Evolutionary conservation across 371 early-diverging fungal genomes (phyloP).

Genomic region (Apophysomyces trapeziformis): DNA sequence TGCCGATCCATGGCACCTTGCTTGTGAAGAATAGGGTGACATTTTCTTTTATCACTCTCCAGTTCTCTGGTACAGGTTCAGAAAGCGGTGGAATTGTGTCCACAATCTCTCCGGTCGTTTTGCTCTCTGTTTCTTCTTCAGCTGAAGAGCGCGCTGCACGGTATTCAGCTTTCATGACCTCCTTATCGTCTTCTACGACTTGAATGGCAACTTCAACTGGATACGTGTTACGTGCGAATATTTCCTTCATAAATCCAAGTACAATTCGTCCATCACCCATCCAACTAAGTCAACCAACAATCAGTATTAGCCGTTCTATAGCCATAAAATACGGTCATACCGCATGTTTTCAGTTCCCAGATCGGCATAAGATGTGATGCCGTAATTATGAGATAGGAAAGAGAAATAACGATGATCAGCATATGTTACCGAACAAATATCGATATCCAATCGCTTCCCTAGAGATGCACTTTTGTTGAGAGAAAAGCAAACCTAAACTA

Average conservation of each 20-base stretch:
- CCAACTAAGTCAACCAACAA: constrained; percentile 33
- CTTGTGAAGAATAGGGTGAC: constrained; percentile 54
- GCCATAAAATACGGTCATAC: constrained; percentile 8
- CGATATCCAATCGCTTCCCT: constrained; percentile 54
- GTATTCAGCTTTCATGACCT: constrained; percentile 42
- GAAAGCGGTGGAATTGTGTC: constrained; percentile 42
- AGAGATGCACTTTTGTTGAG: neutral
- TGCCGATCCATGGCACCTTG: constrained; percentile 59
- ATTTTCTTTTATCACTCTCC: constrained; percentile 55
- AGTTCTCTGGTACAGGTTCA: constrained; percentile 52
- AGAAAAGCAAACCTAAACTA: neutral
- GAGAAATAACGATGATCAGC: constrained; percentile 57
- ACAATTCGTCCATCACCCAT: constrained; percentile 66
- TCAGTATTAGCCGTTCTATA: too few species aligned
- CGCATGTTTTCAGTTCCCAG: constrained; percentile 64
- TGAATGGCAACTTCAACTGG: constrained; percentile 51
- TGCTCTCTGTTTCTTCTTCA: constrained; percentile 4
- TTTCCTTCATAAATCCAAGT: constrained; percentile 53
- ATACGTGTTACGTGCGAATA: constrained; percentile 50
- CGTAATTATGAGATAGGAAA: constrained; percentile 67
- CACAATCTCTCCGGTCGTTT: constrained; percentile 13
- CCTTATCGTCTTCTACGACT: constrained; percentile 51
- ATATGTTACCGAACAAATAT: constrained; percentile 65
- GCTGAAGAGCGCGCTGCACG: constrained; percentile 4
- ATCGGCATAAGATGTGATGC: constrained; percentile 68